Base-by-base conservation (phyloP, 345 rosid genomes). In the Heritiera littoralis region DNA sequence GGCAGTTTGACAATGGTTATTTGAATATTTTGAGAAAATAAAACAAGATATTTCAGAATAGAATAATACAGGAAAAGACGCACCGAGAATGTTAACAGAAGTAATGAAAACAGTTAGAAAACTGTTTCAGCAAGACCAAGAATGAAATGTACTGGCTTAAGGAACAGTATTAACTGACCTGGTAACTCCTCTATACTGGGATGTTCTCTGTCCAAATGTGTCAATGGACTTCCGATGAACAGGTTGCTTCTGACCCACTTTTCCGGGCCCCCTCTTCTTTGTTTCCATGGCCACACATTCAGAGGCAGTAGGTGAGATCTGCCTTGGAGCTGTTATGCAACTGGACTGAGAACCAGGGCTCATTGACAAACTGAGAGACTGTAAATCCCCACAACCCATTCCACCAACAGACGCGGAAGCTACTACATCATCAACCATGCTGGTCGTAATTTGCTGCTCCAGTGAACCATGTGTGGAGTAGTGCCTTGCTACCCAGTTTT, bases 151-250 rank as follows among this genome's bases (percentile, higher is more conserved):
- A 35, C 20, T 8, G 67, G 30, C 40, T 61, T 30, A 30, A 52
- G 68, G n/a, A 76, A 74, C 48, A 38, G 43, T 65, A 38, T 46
- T 69, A 65, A 74, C 83, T 59, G 73, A 89, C 97, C 97, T 89
- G 28, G 97, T 92, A 54, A 92, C 97, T 4, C 97, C 97, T 86
- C 97, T 88, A 78, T 88, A 92, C 89, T 92, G 97, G 6, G 97
- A 92, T 15, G 97, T 92, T 84, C 97, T 86, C 78, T 92, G 97
- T 12, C 97, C 97, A 80, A 92, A 92, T 52, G 94, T 90, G 81
- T 92, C 97, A 35, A 92, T 88, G 77, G 97, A 92, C 81, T 92
- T 92, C 83, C 97, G 85, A 80, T 90, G 94, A 72, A 90, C 92
- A 59, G 97, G 87, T 78, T 87, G 94, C 83, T 89, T 90, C 78